A percentile compares a stretch with the other conserved stretches of the same genome.
phyloP scores from a whole-genome alignment of 257 asterid genomes.

The Plantago elongata region DNA sequence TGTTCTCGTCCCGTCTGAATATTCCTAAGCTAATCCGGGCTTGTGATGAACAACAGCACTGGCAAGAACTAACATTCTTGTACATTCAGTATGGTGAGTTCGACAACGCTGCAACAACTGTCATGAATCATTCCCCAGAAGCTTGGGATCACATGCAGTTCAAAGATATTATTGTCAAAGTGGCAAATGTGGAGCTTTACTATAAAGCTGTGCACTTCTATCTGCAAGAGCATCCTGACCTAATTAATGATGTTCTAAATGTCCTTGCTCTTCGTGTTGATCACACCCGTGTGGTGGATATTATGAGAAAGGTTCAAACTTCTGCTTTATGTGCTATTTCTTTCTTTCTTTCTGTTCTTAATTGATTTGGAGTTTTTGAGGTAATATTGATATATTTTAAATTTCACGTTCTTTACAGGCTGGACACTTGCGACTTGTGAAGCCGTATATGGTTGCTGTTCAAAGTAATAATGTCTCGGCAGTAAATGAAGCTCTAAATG shows the following conservation, averaged over 20 bases:
- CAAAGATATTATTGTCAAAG: constrained; percentile 62
- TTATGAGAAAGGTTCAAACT: constrained; percentile 70
- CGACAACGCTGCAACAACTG: constrained; percentile 99
- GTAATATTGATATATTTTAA: constrained; percentile 8
- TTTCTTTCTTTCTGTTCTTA: neutral
- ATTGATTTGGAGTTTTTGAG: constrained; percentile 3
- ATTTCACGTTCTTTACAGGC: constrained; percentile 45
- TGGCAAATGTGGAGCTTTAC: constrained; percentile 94
- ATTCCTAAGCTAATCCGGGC: constrained; percentile 98
- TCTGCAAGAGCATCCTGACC: constrained; percentile 95
- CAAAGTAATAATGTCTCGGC: constrained; percentile 93
- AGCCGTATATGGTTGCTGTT: constrained; percentile 96
- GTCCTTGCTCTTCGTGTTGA: constrained; percentile 95
- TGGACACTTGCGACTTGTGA: constrained; percentile 81
- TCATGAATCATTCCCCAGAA: constrained; percentile 99
- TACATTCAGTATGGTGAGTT: constrained; percentile 94
- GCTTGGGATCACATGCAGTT: constrained; percentile 99
- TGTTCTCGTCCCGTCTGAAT: constrained; percentile 91
- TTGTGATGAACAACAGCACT: constrained; percentile 98
- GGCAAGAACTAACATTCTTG: constrained; percentile 92
- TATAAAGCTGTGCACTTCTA: constrained; percentile 99
- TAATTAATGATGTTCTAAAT: constrained; percentile 79
- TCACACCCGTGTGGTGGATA: constrained; percentile 93
- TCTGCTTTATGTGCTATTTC: constrained; percentile 6
- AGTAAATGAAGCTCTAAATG: constrained; percentile 88